Conservation (phyloP, 495 filamentous ascomycete genomes). For the Annulohypoxylon stygium region DNA sequence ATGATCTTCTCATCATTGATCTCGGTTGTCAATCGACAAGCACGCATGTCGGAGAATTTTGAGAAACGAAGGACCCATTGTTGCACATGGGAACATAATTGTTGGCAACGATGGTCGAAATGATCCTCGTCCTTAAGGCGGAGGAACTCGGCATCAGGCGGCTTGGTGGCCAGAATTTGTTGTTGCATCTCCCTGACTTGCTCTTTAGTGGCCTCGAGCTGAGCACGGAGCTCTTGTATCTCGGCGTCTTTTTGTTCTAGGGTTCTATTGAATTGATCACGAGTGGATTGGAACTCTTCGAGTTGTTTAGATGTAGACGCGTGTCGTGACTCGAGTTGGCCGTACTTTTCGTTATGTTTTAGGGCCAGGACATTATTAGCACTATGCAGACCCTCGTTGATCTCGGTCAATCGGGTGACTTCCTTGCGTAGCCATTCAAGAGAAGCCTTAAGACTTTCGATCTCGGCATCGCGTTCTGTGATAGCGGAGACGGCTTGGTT, state of each 20-base stretch:
- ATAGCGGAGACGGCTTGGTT: constrained; percentile 61
- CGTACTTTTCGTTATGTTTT: constrained; percentile 74
- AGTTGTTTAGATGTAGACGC: constrained; percentile 71
- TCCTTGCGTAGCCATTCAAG: constrained; percentile 84
- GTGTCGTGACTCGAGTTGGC: constrained; percentile 68
- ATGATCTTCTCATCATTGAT: constrained; percentile 89
- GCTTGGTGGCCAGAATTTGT: constrained; percentile 78
- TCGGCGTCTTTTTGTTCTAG: constrained; percentile 86
- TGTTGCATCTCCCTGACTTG: constrained; percentile 85
- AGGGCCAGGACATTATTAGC: constrained; percentile 76
- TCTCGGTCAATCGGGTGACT: constrained; percentile 76
- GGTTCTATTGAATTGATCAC: constrained; percentile 69
- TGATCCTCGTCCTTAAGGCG: constrained; percentile 89
- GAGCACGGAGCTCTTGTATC: constrained; percentile 77
- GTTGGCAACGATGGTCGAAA: constrained; percentile 93
- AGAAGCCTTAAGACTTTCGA: constrained; percentile 80
- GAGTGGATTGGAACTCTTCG: constrained; percentile 70
- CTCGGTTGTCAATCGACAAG: constrained; percentile 83
- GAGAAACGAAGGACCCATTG: constrained; percentile 97
- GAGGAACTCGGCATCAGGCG: constrained; percentile 78
- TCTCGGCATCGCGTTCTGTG: constrained; percentile 80
- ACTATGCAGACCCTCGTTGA: constrained; percentile 78
- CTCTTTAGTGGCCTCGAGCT: constrained; percentile 81
- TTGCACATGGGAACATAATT: constrained; percentile 92
- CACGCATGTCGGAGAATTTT: constrained; percentile 90